phyloP scores from a whole-genome alignment of 768 basidiomycete species.

The Termitomyces sp. region DNA sequence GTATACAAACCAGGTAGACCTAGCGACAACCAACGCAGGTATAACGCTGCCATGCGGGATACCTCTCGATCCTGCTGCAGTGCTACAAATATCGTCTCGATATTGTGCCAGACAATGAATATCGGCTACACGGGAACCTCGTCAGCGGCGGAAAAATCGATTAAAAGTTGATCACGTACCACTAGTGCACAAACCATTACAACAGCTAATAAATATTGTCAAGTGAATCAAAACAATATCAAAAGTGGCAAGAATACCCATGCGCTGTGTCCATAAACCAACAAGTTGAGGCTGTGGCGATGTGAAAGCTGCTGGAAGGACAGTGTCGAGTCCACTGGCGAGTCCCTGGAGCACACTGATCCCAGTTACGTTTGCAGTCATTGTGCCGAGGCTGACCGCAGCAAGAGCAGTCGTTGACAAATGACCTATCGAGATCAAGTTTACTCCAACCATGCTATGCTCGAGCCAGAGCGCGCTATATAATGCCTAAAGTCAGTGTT shows the following conservation, averaged over 20 bases:
- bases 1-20: background rate
- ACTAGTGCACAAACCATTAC: slow-evolving; percentile 6
- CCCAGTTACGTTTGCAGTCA: slow-evolving; percentile 34
- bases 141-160: background rate
- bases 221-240: background rate
- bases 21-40: slow-evolving; percentile 2
- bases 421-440: slow-evolving; percentile 67
- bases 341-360: slow-evolving; percentile 50
- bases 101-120: background rate
- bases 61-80: slow-evolving; percentile 7
- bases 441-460: slow-evolving; percentile 58
- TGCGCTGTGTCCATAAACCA: slow-evolving; percentile 69
- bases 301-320: slow-evolving; percentile 77
- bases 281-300: slow-evolving; percentile 28
- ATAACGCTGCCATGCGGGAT: slow-evolving; percentile 1
- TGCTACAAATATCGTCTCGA: background rate
- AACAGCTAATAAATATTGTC: background rate
- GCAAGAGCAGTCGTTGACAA: slow-evolving; percentile 68
- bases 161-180: background rate
- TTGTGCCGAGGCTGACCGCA: slow-evolving; percentile 45
- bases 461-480: slow-evolving; percentile 40
- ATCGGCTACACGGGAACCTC: background rate
- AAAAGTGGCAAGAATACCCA: slow-evolving; percentile 24
- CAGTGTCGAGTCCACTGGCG: slow-evolving; percentile 60
- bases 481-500: background rate